These are phyloP conservation scores for Rosa rugosa DNA, from an alignment of 306 rosid genomes.

Conservation along the genomic window DNA sequence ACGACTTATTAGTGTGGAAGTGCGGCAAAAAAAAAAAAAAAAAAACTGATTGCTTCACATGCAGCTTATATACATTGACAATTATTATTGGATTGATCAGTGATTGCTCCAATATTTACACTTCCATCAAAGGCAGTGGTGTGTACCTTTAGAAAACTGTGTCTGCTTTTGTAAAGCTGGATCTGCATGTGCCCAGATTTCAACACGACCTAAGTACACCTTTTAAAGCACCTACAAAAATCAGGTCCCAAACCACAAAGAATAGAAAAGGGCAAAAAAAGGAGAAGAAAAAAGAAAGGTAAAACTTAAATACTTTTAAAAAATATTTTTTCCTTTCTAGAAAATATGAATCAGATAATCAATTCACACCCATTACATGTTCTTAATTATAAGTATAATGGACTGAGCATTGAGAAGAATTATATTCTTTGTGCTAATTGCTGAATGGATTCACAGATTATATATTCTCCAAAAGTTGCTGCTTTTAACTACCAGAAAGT, in stretches of 20 bases:
- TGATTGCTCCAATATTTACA: too few relatives aligned
- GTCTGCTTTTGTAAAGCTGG: neutral
- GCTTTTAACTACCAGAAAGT: slow-evolving; percentile 39
- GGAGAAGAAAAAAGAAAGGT: neutral
- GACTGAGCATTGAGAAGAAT: too few relatives aligned
- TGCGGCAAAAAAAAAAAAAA: neutral
- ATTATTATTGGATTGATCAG: too few relatives aligned
- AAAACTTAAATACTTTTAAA: too few relatives aligned
- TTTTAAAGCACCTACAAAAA: too few relatives aligned
- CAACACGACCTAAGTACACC: neutral
- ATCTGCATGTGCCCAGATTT: slow-evolving; percentile 2
- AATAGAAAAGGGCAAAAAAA: too few relatives aligned
- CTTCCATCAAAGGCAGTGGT: neutral
- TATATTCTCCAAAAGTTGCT: slow-evolving; percentile 5
- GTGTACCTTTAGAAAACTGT: neutral
- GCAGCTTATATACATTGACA: too few relatives aligned
- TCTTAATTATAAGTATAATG: too few relatives aligned
- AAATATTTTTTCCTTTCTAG: neutral
- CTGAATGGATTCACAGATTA: slow-evolving; percentile 30
- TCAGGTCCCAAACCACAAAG: too few relatives aligned
- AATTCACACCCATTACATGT: neutral
- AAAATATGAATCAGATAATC: neutral
- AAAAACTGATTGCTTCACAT: too few relatives aligned
- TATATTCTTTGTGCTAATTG: slow-evolving; percentile 22
- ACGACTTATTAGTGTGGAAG: neutral